Evolutionary conservation across 805 yeast species (phyloP), one percentile per base, ranked within the genome.

Genomic region (Candida schatavii): DNA sequence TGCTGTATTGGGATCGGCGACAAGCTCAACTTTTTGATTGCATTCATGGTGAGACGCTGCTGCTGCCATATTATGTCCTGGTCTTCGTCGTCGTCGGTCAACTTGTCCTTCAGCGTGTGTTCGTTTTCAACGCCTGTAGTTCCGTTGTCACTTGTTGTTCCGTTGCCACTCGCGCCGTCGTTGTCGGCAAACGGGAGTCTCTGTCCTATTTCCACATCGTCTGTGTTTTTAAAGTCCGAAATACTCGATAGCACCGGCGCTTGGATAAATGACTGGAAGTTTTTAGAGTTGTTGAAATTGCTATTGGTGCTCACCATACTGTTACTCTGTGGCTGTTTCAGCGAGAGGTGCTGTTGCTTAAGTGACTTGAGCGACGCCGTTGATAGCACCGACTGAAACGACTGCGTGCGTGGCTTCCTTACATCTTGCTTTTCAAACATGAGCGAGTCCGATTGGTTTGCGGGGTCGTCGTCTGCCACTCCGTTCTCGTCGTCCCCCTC

Each of bases 211-310:
- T 61, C 66, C 4, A 60, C 47, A 25, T 66, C 66, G 35, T 66
- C 66, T 17, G 48, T 51, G n/a, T 43, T 44, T 29, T 58, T 64
- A 33, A 59, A 50, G 37, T 60, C 65, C 15, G 68, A 45, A 32
- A 66, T 63, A 43, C 66, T 57, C 30, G 70, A 64, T 35, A 70
- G 53, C 3, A 68, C 74, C 1, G 75, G 75, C 1, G 74, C 75
- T 52, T 70, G 75, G 41, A 70, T 70, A 44, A 66, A 69, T 18
- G 70, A 62, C 54, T 70, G 75, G 54, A 68, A 67, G 51, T 70
- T 65, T 49, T 65, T 54, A 32, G 56, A 35, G 34, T 50, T 44
- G 61, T 57, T 44, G 23, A 56, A 32, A 54, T 41, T 32, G 47
- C 65, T 40, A 59, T 64, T 27, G 35, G 39, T 27, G 46, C 44